Base-by-base conservation (phyloP, 140 eudicot genomes). In the Anethum foeniculum region DNA sequence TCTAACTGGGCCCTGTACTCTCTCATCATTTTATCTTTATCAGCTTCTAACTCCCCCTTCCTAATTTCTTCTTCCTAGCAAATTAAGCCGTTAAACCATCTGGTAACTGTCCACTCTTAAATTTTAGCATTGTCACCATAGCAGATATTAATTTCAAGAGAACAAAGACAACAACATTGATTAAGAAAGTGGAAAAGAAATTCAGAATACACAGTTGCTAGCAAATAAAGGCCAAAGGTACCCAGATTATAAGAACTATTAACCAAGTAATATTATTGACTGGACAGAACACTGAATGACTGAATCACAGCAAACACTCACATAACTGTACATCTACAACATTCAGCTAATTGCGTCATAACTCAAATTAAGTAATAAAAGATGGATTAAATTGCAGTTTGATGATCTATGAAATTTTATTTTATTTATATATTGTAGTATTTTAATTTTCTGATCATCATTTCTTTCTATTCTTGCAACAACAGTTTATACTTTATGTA, bases 1-100 rank as follows among this genome's bases (percentile, higher is more conserved):
- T 94, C 98, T 78, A 94, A 89, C 84, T 92, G 98, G 82, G 97
- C 97, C 69, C 98, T 86, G 86, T 94, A 94, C 76, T 92, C 98
- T 78, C 90, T 84, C 98, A 94, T 94, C 97, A 92, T 90, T 84
- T 80, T 89, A 85, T 94, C 98, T 83, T 94, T 94, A 82, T 94
- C 98, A 44, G 97, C 98, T 90, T 94, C 98, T 62, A 90, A 81
- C 80, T 94, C 97, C 77, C 97, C 98, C 85, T 88, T 92, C 79
- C 81, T 94, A 69, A 90, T 76, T 86, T 91, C 97, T 76, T 94
- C 98, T 83, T 94, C 98, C 98, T 94, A 92, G 74, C 75, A 84
- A 86, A 41, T 82, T 58, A 74, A 76, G 48, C 38, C 79, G 47
- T 43, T 79, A 79, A 47, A 67, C 28, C 74, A 79, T 79, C 82